phyloP scores from a whole-genome alignment of 2,329 filamentous ascomycete genomes.

The Ceratocystis cubensis region DNA sequence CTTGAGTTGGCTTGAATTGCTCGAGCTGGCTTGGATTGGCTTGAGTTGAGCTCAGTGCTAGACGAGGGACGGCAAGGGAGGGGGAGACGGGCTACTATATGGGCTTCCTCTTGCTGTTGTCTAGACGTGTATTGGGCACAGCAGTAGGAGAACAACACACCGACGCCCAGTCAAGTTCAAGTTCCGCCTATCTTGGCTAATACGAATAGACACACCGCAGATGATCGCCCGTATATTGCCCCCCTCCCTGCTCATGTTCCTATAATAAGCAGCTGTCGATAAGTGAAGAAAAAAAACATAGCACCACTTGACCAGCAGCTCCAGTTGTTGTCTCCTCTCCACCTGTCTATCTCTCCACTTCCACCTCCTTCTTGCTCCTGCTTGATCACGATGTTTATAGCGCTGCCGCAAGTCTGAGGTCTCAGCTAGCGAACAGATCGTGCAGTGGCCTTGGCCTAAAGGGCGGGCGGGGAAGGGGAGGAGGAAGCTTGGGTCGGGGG shows the following conservation, averaged over 20 bases:
- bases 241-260: too few species aligned
- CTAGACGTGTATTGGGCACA: background rate
- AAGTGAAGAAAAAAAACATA: too few species aligned
- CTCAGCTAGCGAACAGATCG: conserved; percentile 6
- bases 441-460: background rate
- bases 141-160: background rate
- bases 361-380: background rate
- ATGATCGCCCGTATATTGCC: background rate
- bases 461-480: background rate
- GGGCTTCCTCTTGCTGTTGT: too few species aligned
- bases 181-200: background rate
- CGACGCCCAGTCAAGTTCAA: background rate
- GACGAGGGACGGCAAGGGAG: too few species aligned
- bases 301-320: too few species aligned
- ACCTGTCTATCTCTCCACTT: background rate
- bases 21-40: background rate
- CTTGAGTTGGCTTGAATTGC: background rate
- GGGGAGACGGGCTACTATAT: too few species aligned
- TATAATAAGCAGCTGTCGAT: too few species aligned
- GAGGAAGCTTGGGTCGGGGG: background rate
- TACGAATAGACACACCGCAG: background rate
- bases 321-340: background rate
- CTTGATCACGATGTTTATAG: background rate
- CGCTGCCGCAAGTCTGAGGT: conserved; percentile 6
- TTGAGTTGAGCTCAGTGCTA: too few species aligned